Evolutionary conservation across 1,284 basidiomycete genomes (phyloP), one percentile per base, ranked within the genome.

Genomic region (Sparassis latifolia): DNA sequence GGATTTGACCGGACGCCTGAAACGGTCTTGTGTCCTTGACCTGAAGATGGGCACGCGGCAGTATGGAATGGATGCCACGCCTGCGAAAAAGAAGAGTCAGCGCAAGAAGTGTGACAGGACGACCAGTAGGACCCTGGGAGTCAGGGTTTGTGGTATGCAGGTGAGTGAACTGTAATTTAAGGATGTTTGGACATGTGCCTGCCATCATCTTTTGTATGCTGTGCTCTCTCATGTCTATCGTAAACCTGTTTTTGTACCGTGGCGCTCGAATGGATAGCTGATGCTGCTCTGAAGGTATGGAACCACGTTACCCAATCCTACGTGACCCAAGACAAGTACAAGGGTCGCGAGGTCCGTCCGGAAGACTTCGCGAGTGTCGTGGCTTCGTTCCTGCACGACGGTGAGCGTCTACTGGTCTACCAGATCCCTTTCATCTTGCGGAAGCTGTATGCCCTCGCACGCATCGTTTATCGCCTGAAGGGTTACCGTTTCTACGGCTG

Each of bases 31-130:
- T 64, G 97, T 99, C 41, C 81, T 99, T 57, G 96, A 99, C 69
- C 75, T 99, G 61, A 99, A 99, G 77, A 99, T 99, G 96, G 96
- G 96, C 10, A 98, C 95, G 33, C 79, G 96, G 41, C 96, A 99
- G 71, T 98, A 99, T 69, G 97, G 97, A 10, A 89, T 97, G 69
- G 92, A 98, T 62, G 96, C 96, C 28, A 92, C 89, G 3, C 75
- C 86, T 0, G 78, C 84, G 50, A 99, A 99, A 76, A 97, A 97
- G 79, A 89, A 87, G 71, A 97, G 92, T 63, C 97, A 99, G 72
- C 84, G 96, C 45, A 97, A 96, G 71, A 99, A 99, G 71, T 98
- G 96, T 66, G 93, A 97, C 68, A 79, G 88, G 54, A 98, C 97
- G 47, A 99, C 96, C 10, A 96, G 92, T 63, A 78, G 92, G 57